A percentile compares a stretch with the other conserved stretches of the same genome.
These are phyloP conservation scores for Micromonas commoda DNA, from an alignment of 139 green algal species.

Conservation along the genomic window DNA sequence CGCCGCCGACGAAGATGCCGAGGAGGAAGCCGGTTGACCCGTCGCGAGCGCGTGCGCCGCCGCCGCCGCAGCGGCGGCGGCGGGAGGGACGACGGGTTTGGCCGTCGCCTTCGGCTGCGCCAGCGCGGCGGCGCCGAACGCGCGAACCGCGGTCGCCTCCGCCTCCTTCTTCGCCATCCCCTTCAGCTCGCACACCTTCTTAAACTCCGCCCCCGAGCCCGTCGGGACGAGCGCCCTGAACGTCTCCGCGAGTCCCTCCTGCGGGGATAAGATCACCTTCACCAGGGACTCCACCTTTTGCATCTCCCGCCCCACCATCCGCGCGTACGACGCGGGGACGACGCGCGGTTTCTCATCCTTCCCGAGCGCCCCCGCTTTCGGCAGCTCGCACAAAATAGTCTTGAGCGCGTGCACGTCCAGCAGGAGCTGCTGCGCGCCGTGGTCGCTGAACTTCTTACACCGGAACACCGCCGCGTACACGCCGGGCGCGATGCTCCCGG, in stretches of 20 bases:
- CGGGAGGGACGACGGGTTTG: too few relatives aligned
- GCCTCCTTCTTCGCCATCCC: constrained; percentile 25
- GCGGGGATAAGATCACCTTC: constrained; percentile 68
- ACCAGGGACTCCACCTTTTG: constrained; percentile 60
- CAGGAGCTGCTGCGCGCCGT: constrained; percentile 54
- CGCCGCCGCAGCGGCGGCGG: too few relatives aligned
- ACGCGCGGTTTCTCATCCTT: background rate
- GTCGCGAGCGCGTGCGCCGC: too few relatives aligned
- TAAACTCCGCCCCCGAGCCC: constrained; percentile 52
- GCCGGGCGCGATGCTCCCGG: constrained; percentile 70
- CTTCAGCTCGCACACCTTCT: constrained; percentile 68
- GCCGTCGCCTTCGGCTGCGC: too few relatives aligned
- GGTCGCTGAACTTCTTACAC: constrained; percentile 40
- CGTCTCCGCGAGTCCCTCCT: constrained; percentile 60
- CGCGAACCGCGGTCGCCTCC: background rate
- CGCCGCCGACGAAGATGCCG: too few relatives aligned
- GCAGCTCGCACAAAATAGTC: constrained; percentile 38
- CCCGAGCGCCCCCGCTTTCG: background rate
- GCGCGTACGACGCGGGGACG: constrained; percentile 37
- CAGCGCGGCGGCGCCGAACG: background rate
- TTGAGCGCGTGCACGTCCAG: constrained; percentile 62
- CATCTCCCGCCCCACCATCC: constrained; percentile 55
- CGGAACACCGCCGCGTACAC: constrained; percentile 56
- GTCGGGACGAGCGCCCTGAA: constrained; percentile 64
- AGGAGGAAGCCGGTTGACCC: too few relatives aligned